Conservation (phyloP, 306 rosid species). For the Acmispon strigosus region DNA sequence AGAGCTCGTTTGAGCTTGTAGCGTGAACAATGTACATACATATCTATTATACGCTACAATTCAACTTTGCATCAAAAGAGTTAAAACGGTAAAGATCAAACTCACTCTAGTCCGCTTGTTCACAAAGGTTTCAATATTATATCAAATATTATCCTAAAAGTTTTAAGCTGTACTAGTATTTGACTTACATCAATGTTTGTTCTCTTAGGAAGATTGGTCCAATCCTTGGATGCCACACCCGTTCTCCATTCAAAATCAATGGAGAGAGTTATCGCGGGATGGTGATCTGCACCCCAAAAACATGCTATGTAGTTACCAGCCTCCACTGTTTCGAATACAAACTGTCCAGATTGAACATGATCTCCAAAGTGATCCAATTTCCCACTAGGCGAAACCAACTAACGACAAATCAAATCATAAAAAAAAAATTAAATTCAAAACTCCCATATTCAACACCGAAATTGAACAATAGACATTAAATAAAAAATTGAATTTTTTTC, state of each 20-base stretch:
- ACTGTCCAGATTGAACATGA: slow-evolving; percentile 58
- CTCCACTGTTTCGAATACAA: slow-evolving; percentile 62
- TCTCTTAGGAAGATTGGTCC: slow-evolving; percentile 91
- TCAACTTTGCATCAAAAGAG: too few species aligned
- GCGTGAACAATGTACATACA: too few species aligned
- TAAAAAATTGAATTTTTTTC: slow-evolving; percentile 12
- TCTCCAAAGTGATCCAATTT: slow-evolving; percentile 60
- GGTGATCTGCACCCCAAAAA: slow-evolving; percentile 68
- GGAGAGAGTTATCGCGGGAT: slow-evolving; percentile 47
- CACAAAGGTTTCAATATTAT: too few species aligned
- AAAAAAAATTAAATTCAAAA: neutral
- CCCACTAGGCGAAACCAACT: slow-evolving; percentile 76
- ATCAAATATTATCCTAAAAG: too few species aligned
- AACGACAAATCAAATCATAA: neutral
- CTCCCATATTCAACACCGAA: neutral
- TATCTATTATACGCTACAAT: too few species aligned
- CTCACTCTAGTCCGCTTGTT: too few species aligned
- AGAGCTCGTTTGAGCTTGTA: too few species aligned
- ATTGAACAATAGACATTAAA: neutral
- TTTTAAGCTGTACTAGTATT: too few species aligned
- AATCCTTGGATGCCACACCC: slow-evolving; percentile 87
- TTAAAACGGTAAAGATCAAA: too few species aligned
- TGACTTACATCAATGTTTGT: slow-evolving; percentile 78
- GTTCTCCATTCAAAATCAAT: slow-evolving; percentile 89
- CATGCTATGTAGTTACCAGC: slow-evolving; percentile 84